Evolutionary conservation across 2,329 filamentous ascomycete species (phyloP).

Genomic region (Sphaerulina musiva): DNA sequence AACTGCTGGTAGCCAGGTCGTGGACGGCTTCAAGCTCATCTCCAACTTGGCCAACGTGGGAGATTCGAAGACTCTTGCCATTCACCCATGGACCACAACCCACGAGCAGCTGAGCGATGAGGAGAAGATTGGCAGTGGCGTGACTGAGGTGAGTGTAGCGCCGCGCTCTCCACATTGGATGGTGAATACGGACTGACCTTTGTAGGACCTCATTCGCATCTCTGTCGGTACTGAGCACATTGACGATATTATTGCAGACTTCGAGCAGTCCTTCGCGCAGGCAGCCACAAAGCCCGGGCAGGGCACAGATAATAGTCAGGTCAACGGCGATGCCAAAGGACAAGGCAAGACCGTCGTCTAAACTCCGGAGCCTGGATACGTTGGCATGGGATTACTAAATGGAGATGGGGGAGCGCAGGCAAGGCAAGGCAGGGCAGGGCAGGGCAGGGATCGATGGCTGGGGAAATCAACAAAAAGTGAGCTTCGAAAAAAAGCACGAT

Average conservation of each 20-base stretch:
- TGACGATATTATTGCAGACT: slow-evolving; percentile 93
- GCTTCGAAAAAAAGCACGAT: background rate
- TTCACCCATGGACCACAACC: slow-evolving; percentile 92
- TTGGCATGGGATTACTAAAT: background rate
- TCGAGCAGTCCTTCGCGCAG: slow-evolving; percentile 78
- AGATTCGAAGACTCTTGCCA: slow-evolving; percentile 88
- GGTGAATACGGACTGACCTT: slow-evolving; percentile 14
- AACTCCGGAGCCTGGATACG: background rate
- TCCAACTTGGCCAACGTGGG: slow-evolving; percentile 95
- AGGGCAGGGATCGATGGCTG: background rate
- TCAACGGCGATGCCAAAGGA: slow-evolving; percentile 22
- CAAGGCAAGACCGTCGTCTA: slow-evolving; percentile 18
- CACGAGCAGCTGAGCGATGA: slow-evolving; percentile 84
- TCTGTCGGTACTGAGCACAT: slow-evolving; percentile 95
- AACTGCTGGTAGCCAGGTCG: slow-evolving; percentile 75
- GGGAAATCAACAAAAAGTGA: background rate
- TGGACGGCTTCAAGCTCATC: slow-evolving; percentile 90
- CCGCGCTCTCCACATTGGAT: background rate
- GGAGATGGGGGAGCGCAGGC: background rate
- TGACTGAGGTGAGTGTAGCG: slow-evolving; percentile 47
- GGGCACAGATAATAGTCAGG: slow-evolving; percentile 22
- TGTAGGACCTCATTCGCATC: slow-evolving; percentile 80
- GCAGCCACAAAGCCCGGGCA: slow-evolving; percentile 40
- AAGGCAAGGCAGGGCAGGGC: no score
- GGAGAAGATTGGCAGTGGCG: slow-evolving; percentile 73